Evolutionary conservation across 805 yeast genomes (phyloP), one percentile per base, ranked within the genome.

Genomic region (Tetrapisispora taiwanensis): DNA sequence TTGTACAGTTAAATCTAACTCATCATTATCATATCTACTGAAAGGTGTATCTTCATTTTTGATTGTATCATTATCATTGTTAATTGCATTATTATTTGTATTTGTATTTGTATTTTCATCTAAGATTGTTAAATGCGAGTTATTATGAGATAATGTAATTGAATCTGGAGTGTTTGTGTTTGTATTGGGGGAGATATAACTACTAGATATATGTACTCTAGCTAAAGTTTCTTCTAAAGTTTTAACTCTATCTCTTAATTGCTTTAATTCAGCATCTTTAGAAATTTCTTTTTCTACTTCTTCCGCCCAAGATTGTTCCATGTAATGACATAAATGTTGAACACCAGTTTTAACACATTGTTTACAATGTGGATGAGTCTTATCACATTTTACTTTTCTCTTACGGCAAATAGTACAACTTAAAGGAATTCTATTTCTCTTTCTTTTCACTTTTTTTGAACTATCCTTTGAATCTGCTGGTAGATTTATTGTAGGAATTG

Each of bases 261-360:
- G 76, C 49, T 71, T 65, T 44, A 68, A 54, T 50, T 71, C 76
- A 12, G 65, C 61, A 36, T 62, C 75, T 45, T 75, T 69, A 48
- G 74, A 56, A 59, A 68, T 46, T 69, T 75, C 48, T 62, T 67
- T 58, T 75, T 83, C 54, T 66, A 63, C 58, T 50, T 64, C 56
- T 55, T 63, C 52, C 59, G 81, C 80, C 81, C 81, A 76, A n/a
- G 70, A 65, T 35, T 79, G 81, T 48, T 74, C 79, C 51, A 76
- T 65, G 50, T 75, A 76, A 42, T 74, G 75, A 46, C 81, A 76
- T 17, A 76, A 59, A 53, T 76, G 80, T 7, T 73, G 73, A 14
- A 76, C 80, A 2, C 79, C 80, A 14, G 77, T 75, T 52, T 73
- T 73, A 30, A 70, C 67, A 63, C 81, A 76, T 45, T 74, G 75